A percentile compares a stretch with the other conserved stretches of the same genome.
These are phyloP conservation scores for Cephalotrichum gorgonifer DNA, from an alignment of 2,329 filamentous ascomycete genomes.

Conservation along the genomic window DNA sequence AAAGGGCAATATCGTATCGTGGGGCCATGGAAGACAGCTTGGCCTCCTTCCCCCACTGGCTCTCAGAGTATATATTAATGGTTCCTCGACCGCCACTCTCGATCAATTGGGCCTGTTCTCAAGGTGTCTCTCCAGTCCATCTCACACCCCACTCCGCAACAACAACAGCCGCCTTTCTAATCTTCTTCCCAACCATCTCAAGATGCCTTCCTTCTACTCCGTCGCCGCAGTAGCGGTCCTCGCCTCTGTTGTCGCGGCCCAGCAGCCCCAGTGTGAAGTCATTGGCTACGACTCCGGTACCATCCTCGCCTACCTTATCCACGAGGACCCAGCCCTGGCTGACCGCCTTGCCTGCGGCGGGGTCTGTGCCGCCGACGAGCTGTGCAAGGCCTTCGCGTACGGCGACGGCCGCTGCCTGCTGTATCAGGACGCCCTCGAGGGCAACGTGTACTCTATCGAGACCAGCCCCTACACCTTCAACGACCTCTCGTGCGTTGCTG, in stretches of 20 bases:
- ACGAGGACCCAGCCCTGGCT: slow-evolving; percentile 7
- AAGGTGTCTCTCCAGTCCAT: background rate
- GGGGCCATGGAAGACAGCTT: no score
- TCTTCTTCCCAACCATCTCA: background rate
- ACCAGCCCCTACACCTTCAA: slow-evolving; percentile 4
- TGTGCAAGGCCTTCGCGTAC: background rate
- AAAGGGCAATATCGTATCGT: no score
- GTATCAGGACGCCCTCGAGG: background rate
- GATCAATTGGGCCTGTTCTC: no score
- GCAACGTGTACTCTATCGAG: background rate
- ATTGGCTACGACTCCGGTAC: slow-evolving; percentile 5
- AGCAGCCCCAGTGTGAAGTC: background rate
- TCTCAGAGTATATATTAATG: no score
- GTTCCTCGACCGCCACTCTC: no score
- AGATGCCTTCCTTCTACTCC: background rate
- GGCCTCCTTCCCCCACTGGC: no score
- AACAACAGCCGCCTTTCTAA: background rate
- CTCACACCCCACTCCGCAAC: background rate
- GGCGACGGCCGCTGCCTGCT: slow-evolving; percentile 2
- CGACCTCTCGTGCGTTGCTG: slow-evolving; percentile 1
- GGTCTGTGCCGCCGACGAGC: background rate
- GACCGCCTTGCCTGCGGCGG: slow-evolving; percentile 5
- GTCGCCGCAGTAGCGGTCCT: background rate
- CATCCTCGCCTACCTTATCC: slow-evolving; percentile 9
- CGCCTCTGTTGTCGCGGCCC: background rate